Evolutionary conservation across 306 rosid species (phyloP).

Genomic region (Fagus sylvatica): DNA sequence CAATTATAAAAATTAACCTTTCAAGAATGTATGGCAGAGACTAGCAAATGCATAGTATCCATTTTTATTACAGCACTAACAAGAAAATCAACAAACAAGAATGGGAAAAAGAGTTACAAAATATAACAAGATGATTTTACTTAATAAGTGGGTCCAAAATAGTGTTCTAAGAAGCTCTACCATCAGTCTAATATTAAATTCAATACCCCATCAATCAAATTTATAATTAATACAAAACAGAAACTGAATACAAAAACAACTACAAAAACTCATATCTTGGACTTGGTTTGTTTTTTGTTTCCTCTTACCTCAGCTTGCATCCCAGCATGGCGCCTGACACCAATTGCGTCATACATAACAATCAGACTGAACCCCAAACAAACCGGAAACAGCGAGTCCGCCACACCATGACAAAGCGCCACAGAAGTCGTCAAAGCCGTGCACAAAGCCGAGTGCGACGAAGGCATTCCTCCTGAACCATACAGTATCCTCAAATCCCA

Average conservation of each 20-base stretch:
- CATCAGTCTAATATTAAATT: not conserved
- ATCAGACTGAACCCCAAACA: conserved; percentile 80
- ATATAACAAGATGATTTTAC: not conserved
- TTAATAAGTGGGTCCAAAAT: not conserved
- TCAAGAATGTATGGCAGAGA: not conserved
- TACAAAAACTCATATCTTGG: not conserved
- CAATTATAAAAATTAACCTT: not conserved
- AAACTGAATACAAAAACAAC: not conserved
- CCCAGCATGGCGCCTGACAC: conserved; percentile 90
- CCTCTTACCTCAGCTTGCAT: conserved; percentile 79
- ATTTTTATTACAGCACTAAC: too few species aligned
- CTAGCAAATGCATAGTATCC: not conserved
- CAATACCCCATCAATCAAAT: not conserved
- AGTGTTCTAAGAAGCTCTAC: not conserved
- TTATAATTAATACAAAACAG: not conserved
- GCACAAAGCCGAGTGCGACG: conserved; percentile 85
- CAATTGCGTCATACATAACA: conserved; percentile 92
- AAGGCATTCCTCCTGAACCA: conserved; percentile 93
- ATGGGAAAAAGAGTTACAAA: not conserved
- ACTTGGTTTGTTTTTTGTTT: too few species aligned
- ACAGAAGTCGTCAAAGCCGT: conserved; percentile 84
- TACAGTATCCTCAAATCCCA: conserved; percentile 59
- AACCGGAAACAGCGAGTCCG: conserved; percentile 78
- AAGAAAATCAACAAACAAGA: not conserved
- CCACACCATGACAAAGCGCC: conserved; percentile 59